These are phyloP conservation scores for Chrysophaeum taylorii DNA, from an alignment of 352 stramenopile genomes.

Conservation along the genomic window DNA sequence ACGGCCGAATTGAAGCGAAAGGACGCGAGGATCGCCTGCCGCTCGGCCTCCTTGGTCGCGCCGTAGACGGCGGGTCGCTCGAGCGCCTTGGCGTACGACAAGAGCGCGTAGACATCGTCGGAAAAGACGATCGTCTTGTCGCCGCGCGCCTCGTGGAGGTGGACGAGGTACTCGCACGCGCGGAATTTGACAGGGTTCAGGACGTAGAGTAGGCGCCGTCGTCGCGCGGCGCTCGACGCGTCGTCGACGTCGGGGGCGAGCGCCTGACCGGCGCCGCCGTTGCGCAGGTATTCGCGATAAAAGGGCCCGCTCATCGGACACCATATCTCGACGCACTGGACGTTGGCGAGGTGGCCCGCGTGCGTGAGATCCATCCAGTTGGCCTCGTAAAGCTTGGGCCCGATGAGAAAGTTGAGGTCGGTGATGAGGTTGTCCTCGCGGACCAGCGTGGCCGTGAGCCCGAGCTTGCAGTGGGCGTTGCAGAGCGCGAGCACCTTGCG, in stretches of 20 bases:
- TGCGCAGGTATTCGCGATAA: slow-evolving; percentile 76
- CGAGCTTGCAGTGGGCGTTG: slow-evolving; percentile 93
- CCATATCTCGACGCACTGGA: slow-evolving; percentile 95
- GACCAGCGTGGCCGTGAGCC: slow-evolving; percentile 95
- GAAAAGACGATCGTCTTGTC: slow-evolving; percentile 99
- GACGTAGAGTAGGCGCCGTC: slow-evolving; percentile 91
- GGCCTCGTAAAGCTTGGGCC: slow-evolving; percentile 89
- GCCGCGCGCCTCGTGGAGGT: slow-evolving; percentile 89
- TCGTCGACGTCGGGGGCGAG: slow-evolving; percentile 88
- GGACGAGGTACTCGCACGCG: slow-evolving; percentile 83
- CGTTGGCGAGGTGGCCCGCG: slow-evolving; percentile 89
- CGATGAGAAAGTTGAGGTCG: slow-evolving; percentile 98
- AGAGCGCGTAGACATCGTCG: slow-evolving; percentile 93
- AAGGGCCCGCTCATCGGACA: slow-evolving; percentile 96
- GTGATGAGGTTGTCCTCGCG: slow-evolving; percentile 97
- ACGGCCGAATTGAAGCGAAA: slow-evolving; percentile 62
- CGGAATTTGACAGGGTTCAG: slow-evolving; percentile 98
- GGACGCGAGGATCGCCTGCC: slow-evolving; percentile 61
- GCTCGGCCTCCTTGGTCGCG: slow-evolving; percentile 78
- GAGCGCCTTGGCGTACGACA: slow-evolving; percentile 73
- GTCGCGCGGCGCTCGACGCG: slow-evolving; percentile 65
- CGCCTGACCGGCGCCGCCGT: slow-evolving; percentile 36
- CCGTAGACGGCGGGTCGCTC: slow-evolving; percentile 86
- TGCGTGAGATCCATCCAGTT: slow-evolving; percentile 99
- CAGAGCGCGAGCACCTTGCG: slow-evolving; percentile 81